Base-by-base conservation (phyloP, 768 basidiomycete species). In the Psilocybe subaeruginosa region DNA sequence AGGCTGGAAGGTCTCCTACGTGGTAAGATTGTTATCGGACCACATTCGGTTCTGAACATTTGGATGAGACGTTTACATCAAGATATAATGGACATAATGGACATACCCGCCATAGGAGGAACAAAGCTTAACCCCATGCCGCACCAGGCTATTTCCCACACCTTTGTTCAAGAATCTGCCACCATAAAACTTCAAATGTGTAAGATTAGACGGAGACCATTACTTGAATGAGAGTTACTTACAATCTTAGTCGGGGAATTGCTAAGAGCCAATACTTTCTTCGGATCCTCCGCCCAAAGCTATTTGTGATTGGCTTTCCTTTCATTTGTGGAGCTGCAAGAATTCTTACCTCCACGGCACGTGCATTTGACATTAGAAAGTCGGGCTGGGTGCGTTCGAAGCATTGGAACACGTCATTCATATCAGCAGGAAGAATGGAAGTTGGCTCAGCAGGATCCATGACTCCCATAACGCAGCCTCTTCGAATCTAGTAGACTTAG, bases 131-230 rank as follows among this genome's bases (percentile, higher is more conserved):
- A 60, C 59, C 4, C 59, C 59, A 9, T 14, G n/a, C 12, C 8
- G 23, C 8, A 54, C 52, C 14, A 54, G 29, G 17, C 23, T 60
- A 37, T 60, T 45, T 9, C 59, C 59, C 8, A 54, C 53, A 23
- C 19, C 54, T 60, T 49, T 60, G 48, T 33, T 60, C 2, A 60
- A 14, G 19, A 60, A 60, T 4, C 59, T 41, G 16, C 53, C 59
- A 23, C 59, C 59, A 31, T 37, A 60, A 27, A 48, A 19, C 59
- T 60, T 54, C 5, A 33, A 39, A 16, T 8, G 37, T 29, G 29
- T 17, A 31, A 31, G 14, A 9, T 45, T 53, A 1, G 8, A 17
- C n/a, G 52, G 12, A 23, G 23, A 23, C 23, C 16, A 29, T 8
- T n/a, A 41, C 17, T 37, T 17, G 6, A 49, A n/a, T 45, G 8